These are phyloP conservation scores for Avicennia marina DNA, from an alignment of 257 asterid genomes.

Conservation along the genomic window DNA sequence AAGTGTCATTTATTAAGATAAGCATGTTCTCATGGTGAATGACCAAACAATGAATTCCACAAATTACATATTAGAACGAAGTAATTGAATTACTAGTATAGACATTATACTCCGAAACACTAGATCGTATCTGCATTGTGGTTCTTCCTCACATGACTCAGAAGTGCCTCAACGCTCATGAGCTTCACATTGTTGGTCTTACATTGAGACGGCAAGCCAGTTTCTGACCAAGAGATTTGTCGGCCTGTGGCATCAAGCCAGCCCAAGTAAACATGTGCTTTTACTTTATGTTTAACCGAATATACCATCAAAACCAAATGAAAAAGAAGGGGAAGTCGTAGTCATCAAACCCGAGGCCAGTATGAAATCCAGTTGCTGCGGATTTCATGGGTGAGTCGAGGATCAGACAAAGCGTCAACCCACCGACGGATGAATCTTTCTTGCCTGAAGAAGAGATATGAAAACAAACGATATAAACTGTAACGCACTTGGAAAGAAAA, in stretches of 20 bases:
- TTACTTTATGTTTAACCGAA: not conserved
- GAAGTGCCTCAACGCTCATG: not conserved
- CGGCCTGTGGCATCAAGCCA: constrained; percentile 39
- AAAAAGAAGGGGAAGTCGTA: not conserved
- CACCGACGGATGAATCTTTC: constrained; percentile 48
- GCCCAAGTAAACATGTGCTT: constrained; percentile 1
- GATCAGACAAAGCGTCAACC: constrained; percentile 48
- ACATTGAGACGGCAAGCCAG: constrained; percentile 56
- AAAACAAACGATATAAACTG: not conserved
- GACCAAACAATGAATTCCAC: no score
- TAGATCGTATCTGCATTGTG: not conserved
- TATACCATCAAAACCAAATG: not conserved
- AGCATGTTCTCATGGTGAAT: no score
- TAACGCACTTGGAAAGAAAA: not conserved
- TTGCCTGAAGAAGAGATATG: constrained; percentile 34
- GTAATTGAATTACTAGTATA: no score
- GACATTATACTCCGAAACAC: no score
- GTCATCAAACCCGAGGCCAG: constrained; percentile 44
- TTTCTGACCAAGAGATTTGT: constrained; percentile 63
- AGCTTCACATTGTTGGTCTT: constrained; percentile 63
- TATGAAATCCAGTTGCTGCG: constrained; percentile 55
- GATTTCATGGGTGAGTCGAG: constrained; percentile 58
- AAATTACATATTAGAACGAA: no score
- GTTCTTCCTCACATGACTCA: not conserved
- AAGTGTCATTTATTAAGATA: no score